phyloP scores from a whole-genome alignment of 495 filamentous ascomycete genomes.

The Aspergillus sclerotioniger region DNA sequence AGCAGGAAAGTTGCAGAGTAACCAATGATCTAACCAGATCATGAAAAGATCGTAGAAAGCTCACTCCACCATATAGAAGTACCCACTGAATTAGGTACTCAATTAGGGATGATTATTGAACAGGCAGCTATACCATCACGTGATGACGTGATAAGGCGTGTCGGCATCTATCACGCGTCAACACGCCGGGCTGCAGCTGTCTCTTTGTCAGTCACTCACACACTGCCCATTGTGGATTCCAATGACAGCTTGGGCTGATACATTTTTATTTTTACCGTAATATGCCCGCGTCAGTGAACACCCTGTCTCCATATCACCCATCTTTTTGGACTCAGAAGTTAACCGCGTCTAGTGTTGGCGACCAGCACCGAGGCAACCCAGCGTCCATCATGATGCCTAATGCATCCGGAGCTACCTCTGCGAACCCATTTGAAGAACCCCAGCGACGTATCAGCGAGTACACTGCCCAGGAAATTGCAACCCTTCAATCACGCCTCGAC shows the following conservation, averaged over 20 bases:
- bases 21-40: too few species aligned
- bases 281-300: conserved; percentile 48
- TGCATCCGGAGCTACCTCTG: conserved; percentile 28
- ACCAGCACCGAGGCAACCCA: conserved; percentile 62
- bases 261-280: conserved; percentile 11
- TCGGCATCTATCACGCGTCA: conserved; percentile 27
- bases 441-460: conserved; percentile 69
- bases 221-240: not conserved
- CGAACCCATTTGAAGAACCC: conserved; percentile 77
- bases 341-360: conserved; percentile 62
- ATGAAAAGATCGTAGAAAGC: too few species aligned
- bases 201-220: not conserved
- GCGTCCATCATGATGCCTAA: conserved; percentile 40
- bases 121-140: conserved; percentile 29
- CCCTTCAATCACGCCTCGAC: conserved; percentile 78
- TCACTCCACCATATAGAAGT: too few species aligned
- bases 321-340: conserved; percentile 13
- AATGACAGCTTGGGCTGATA: conserved; percentile 13
- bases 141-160: conserved; percentile 40
- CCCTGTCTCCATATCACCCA: not conserved
- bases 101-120: not conserved
- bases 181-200: conserved; percentile 6
- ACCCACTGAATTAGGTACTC: not conserved
- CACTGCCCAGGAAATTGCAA: conserved; percentile 87
- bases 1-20: too few species aligned